Conservation (phyloP, 2,329 filamentous ascomycete species). For the Verticillium tricorpus region DNA sequence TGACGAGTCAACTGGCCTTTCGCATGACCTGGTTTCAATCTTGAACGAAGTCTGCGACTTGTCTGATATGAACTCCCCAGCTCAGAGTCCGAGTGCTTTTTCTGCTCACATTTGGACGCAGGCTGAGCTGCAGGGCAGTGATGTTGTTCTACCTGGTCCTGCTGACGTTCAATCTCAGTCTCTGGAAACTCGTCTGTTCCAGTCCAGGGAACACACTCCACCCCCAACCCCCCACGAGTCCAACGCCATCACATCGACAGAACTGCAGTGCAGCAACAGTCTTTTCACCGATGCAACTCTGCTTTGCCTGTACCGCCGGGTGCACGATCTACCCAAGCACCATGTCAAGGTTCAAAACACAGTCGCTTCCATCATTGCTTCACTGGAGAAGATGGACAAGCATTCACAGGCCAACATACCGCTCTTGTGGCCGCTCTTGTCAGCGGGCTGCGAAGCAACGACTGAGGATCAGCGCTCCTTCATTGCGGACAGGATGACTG, state of each 20-base stretch:
- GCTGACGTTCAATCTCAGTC: background rate
- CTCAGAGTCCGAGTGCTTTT: background rate
- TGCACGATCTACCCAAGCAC: background rate
- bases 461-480: background rate
- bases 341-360: background rate
- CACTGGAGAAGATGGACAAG: background rate
- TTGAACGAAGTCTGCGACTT: background rate
- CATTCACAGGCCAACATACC: background rate
- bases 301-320: background rate
- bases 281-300: background rate
- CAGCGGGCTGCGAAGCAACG: background rate
- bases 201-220: background rate
- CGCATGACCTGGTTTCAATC: background rate
- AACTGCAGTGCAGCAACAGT: background rate
- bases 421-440: background rate
- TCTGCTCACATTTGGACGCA: background rate
- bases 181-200: background rate
- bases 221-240: background rate
- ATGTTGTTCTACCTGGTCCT: background rate
- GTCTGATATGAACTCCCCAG: background rate
- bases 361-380: background rate
- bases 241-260: background rate
- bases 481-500: background rate
- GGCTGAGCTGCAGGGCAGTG: background rate
- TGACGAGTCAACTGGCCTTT: background rate